Base-by-base conservation (phyloP, 331 rosid species). In the Acacia concinna region DNA sequence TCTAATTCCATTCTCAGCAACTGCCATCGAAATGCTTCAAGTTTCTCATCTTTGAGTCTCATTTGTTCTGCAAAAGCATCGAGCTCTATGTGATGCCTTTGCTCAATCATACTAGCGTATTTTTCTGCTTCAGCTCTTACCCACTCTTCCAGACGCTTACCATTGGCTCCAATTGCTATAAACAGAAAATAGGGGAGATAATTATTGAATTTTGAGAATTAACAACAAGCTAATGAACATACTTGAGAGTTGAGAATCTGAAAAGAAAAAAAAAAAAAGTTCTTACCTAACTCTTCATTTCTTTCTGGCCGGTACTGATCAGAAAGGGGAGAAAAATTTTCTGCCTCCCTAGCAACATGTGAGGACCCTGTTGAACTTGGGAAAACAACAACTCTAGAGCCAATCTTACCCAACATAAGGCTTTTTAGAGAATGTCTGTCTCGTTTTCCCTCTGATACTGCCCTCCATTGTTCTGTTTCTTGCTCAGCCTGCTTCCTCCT, bases 1-100 rank as follows among this genome's bases (percentile, higher is more conserved):
- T 95, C 97, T 63, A 92, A 81, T 57, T 92, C 98, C 83, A 84
- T 87, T 88, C 95, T 91, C 81, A 92, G 78, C 83, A 89, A 79
- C 73, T 89, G 91, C 98, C 98, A 95, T 8, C 86, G 92, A 73
- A 88, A 87, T 52, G 89, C 91, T 83, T 95, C 97, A 78, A 95
- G 35, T 59, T 83, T 95, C 87, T 95, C 98, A 78, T 91, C 98
- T 83, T 92, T 92, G 68, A 90, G 74, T 77, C 88, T 81, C 88
- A 95, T 82, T 84, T 95, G 97, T 77, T 95, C 98, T 9, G 89
- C 89, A 85, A 92, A 95, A 76, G 98, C 98, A 71, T 94, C 97
- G n/a, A 95, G 87, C 79, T 95, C 98, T 59, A 87, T 76, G 77
- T 88, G 91, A 85, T 95, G 97, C 90, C 97, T 88, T 59, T 88